Conservation (phyloP, 345 rosid species). For the Eucalyptus marginata region DNA sequence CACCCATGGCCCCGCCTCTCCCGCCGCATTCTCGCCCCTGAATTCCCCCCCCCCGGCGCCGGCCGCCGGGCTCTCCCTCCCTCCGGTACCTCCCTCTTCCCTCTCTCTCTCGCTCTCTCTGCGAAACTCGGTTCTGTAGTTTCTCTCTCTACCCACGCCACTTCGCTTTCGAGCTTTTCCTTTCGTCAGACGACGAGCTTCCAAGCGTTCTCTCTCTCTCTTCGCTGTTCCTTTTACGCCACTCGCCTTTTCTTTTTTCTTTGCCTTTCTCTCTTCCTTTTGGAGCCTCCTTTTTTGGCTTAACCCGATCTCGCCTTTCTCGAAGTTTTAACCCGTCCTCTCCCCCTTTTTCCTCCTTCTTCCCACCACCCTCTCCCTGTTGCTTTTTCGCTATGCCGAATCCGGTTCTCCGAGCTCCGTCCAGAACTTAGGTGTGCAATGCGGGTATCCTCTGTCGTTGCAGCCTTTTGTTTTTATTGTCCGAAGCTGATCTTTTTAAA, state of each 20-base stretch:
- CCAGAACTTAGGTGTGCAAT: background rate
- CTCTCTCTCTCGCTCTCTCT: background rate
- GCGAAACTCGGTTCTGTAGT: background rate
- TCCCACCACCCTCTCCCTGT: background rate
- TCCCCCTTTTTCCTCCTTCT: background rate
- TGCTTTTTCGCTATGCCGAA: background rate
- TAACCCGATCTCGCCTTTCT: background rate
- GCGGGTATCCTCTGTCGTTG: background rate
- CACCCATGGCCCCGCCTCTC: background rate
- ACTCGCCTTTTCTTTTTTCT: background rate
- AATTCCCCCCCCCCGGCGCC: background rate
- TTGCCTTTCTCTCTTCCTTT: background rate
- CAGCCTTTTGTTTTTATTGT: background rate
- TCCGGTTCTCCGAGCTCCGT: background rate
- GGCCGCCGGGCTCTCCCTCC: background rate
- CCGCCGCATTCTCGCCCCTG: background rate
- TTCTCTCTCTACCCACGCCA: background rate
- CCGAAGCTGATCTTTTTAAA: background rate
- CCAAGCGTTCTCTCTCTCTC: background rate
- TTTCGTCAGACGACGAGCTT: background rate
- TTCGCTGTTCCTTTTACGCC: background rate
- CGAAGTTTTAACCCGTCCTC: background rate
- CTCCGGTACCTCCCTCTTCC: background rate
- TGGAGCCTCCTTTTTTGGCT: background rate
- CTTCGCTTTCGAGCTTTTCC: background rate